Percentiles rank a stretch among this genome's conserved stretches.
Evolutionary conservation across 2,329 filamentous ascomycete species (phyloP).

Genomic region (Xylaria sp.): DNA sequence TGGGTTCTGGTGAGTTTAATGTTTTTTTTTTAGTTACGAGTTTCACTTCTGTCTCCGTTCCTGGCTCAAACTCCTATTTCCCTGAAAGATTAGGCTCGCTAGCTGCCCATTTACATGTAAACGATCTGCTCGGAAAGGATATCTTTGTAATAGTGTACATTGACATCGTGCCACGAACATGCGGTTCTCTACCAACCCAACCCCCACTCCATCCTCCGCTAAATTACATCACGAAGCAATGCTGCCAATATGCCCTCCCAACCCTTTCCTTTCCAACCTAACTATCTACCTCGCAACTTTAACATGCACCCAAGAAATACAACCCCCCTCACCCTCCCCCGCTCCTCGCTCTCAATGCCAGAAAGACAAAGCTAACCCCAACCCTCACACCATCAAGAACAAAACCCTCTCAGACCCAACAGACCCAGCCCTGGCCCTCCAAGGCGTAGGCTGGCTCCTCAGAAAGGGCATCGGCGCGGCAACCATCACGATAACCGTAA

Average conservation of each 20-base stretch:
- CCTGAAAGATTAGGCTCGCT: neutral
- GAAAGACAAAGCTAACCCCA: neutral
- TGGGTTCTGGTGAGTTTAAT: conserved; percentile 72
- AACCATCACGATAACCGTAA: conserved; percentile 73
- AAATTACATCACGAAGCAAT: neutral
- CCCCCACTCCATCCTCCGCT: neutral
- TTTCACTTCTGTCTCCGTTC: neutral
- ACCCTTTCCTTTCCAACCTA: neutral
- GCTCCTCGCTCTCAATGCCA: neutral
- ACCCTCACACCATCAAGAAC: conserved; percentile 78
- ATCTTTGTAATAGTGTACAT: neutral
- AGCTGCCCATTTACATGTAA: too few species aligned
- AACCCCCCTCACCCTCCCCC: neutral
- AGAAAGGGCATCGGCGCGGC: conserved; percentile 78
- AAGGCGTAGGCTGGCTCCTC: conserved; percentile 76
- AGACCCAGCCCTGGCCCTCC: conserved; percentile 76
- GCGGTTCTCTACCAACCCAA: neutral
- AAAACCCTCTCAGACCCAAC: conserved; percentile 75
- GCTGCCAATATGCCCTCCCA: neutral
- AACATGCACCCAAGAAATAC: neutral
- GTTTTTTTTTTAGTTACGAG: neutral
- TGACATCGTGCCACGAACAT: neutral
- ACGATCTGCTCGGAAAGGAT: neutral
- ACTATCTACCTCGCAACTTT: neutral
- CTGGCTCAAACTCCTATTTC: neutral